phyloP scores from a whole-genome alignment of 768 basidiomycete genomes.

The Hydnomerulius pinastri region DNA sequence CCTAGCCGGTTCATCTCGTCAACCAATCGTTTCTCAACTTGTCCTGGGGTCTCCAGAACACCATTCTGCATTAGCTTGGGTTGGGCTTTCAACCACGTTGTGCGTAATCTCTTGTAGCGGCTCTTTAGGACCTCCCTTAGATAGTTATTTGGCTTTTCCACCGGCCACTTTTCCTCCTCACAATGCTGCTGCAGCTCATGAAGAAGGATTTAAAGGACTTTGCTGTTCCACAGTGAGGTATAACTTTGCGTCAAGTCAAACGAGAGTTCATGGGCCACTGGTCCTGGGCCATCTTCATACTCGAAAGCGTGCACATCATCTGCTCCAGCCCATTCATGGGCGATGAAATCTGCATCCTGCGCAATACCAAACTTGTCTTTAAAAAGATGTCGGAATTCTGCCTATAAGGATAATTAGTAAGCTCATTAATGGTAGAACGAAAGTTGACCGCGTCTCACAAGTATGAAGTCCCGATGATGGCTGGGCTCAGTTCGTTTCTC shows the following conservation, averaged over 20 bases:
- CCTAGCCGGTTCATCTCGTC: background rate
- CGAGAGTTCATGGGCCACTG: background rate
- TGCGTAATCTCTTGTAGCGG: background rate
- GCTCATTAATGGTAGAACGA: too few species aligned
- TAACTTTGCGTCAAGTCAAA: background rate
- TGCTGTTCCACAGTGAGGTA: background rate
- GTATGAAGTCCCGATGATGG: too few species aligned
- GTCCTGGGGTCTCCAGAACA: background rate
- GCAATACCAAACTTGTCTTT: slow-evolving; percentile 1
- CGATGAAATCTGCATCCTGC: slow-evolving; percentile 2
- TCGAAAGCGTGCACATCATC: slow-evolving; percentile 3
- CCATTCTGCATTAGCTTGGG: background rate
- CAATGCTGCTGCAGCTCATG: background rate
- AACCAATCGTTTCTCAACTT: background rate
- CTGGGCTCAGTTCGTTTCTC: too few species aligned
- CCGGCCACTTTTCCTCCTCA: background rate
- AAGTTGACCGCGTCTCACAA: too few species aligned
- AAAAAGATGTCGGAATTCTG: slow-evolving; percentile 2
- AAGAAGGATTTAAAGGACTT: background rate
- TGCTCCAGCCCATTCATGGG: background rate
- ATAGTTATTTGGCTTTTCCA: background rate
- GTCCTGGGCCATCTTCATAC: slow-evolving; percentile 5
- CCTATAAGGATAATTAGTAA: background rate
- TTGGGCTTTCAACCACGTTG: background rate
- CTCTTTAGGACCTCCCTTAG: background rate